phyloP scores from a whole-genome alignment of 306 rosid genomes.

The Cicer bijugum region DNA sequence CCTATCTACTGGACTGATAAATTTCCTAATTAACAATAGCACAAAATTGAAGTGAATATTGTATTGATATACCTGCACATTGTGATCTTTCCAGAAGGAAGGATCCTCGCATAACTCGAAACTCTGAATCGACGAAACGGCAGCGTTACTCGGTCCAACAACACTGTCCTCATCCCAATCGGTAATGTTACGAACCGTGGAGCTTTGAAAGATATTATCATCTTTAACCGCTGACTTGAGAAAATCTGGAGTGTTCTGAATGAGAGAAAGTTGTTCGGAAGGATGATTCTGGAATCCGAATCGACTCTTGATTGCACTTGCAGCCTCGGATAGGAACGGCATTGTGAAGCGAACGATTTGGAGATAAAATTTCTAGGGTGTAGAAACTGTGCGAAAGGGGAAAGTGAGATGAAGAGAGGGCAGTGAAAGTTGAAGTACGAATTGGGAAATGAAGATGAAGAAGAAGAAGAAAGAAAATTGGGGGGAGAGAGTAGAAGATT shows the following conservation, averaged over 20 bases:
- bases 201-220: constrained; percentile 52
- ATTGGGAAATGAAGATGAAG: background rate
- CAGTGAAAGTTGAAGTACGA: background rate
- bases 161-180: constrained; percentile 57
- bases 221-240: constrained; percentile 65
- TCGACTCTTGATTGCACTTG: constrained; percentile 82
- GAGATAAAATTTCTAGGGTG: constrained; percentile 10
- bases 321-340: constrained; percentile 85
- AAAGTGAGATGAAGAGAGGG: background rate
- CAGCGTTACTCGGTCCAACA: constrained; percentile 44
- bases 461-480: background rate
- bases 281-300: constrained; percentile 82
- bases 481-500: constrained; percentile 42
- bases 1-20: background rate
- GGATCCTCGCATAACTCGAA: constrained; percentile 87
- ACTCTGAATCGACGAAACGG: constrained; percentile 58
- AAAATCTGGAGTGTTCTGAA: constrained; percentile 72
- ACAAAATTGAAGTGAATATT: background rate
- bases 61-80: constrained; percentile 72
- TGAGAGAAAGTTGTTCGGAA: constrained; percentile 50
- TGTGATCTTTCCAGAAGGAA: constrained; percentile 95
- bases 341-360: constrained; percentile 39
- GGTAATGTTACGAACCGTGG: constrained; percentile 58
- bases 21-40: background rate
- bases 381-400: constrained; percentile 1